Conservation (phyloP, 2,329 filamentous ascomycete species). For the Calonectria ilicicola region DNA sequence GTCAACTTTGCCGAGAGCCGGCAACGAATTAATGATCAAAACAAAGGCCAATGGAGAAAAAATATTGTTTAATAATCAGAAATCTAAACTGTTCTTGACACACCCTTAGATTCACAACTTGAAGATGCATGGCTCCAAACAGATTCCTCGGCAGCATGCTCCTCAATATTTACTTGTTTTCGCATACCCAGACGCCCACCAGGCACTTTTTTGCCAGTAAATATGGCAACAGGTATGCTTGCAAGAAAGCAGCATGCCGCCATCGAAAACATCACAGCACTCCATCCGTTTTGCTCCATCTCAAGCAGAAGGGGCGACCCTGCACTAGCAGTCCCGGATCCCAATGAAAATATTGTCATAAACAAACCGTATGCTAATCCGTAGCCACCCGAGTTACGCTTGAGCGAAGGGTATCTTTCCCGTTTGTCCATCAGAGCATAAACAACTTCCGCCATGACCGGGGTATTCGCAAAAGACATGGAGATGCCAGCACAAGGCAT, state of each 20-base stretch:
- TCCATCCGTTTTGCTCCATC: slow-evolving; percentile 17
- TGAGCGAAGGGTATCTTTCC: slow-evolving; percentile 13
- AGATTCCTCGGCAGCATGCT: background rate
- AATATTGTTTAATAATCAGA: background rate
- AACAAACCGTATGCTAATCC: slow-evolving; percentile 30
- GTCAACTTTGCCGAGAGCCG: background rate
- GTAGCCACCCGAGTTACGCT: slow-evolving; percentile 27
- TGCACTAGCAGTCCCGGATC: slow-evolving; percentile 24
- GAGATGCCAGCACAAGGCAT: slow-evolving; percentile 25
- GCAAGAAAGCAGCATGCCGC: slow-evolving; percentile 11
- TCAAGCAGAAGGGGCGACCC: slow-evolving; percentile 17
- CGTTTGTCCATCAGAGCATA: slow-evolving; percentile 23
- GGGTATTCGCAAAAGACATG: slow-evolving; percentile 26
- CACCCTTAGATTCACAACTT: background rate
- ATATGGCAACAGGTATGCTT: slow-evolving; percentile 15
- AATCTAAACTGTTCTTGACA: background rate
- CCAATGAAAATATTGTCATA: slow-evolving; percentile 29
- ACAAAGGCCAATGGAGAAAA: background rate
- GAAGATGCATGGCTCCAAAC: background rate
- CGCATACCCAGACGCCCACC: slow-evolving; percentile 11
- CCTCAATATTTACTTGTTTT: background rate
- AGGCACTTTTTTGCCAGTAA: slow-evolving; percentile 15
- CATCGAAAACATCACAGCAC: slow-evolving; percentile 22
- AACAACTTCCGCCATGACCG: slow-evolving; percentile 29
- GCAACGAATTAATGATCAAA: background rate